phyloP scores from a whole-genome alignment of 2,329 filamentous ascomycete species.

The Tolypocladium ovalisporum region DNA sequence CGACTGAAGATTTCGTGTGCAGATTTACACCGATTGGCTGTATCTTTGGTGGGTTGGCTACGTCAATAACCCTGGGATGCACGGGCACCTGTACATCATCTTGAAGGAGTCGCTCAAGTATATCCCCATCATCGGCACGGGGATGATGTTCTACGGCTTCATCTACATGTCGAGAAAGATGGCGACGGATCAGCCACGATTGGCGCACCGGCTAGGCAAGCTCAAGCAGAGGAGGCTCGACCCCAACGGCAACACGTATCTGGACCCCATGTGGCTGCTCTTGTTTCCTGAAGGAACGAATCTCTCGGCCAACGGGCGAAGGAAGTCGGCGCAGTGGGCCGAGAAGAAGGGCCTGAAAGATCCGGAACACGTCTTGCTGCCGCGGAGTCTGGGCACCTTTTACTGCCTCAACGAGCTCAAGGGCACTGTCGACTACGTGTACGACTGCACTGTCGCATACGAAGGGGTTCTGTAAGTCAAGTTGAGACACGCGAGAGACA shows the following conservation, averaged over 20 bases:
- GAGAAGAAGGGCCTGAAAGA: slow-evolving; percentile 64
- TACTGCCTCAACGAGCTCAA: slow-evolving; percentile 71
- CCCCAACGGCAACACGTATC: slow-evolving; percentile 41
- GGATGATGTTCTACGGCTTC: slow-evolving; percentile 80
- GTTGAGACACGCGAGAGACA: slow-evolving; percentile 25
- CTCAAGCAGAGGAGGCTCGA: slow-evolving; percentile 48
- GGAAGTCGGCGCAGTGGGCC: slow-evolving; percentile 64
- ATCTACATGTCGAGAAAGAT: slow-evolving; percentile 89
- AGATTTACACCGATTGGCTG: slow-evolving; percentile 83
- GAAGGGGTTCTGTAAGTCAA: slow-evolving; percentile 77
- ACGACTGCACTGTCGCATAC: slow-evolving; percentile 92
- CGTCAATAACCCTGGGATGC: slow-evolving; percentile 61
- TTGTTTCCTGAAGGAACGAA: slow-evolving; percentile 87
- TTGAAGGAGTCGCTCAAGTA: slow-evolving; percentile 78
- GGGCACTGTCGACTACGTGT: slow-evolving; percentile 68
- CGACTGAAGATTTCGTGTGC: slow-evolving; percentile 6
- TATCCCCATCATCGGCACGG: slow-evolving; percentile 68
- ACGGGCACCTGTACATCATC: slow-evolving; percentile 83
- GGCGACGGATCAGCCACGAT: slow-evolving; percentile 65
- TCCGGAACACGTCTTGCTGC: slow-evolving; percentile 62
- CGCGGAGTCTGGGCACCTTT: slow-evolving; percentile 68
- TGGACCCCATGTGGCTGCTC: slow-evolving; percentile 81
- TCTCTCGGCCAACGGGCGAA: slow-evolving; percentile 57
- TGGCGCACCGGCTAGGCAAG: slow-evolving; percentile 62
- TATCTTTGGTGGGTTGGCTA: slow-evolving; percentile 95